Evolutionary conservation across 2,329 filamentous ascomycete species (phyloP).

Genomic region (Aspergillus sergii): DNA sequence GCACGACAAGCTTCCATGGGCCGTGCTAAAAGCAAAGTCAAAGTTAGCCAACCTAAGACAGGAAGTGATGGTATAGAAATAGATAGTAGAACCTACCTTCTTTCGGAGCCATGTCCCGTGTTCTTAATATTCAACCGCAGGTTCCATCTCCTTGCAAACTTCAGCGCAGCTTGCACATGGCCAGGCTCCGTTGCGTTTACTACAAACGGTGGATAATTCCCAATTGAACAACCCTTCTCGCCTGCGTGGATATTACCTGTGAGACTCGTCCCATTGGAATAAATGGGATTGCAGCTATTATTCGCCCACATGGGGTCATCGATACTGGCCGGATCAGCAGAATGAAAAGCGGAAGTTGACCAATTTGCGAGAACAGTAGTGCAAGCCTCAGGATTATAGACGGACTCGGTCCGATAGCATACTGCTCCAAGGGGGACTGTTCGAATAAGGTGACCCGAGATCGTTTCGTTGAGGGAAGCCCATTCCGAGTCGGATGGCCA

Average conservation of each 20-base stretch:
- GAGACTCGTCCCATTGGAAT: constrained; percentile 21
- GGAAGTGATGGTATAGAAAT: too few species aligned
- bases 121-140: constrained; percentile 52
- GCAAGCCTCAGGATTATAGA: too few species aligned
- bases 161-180: constrained; percentile 30
- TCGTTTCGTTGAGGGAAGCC: constrained; percentile 29
- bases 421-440: too few species aligned
- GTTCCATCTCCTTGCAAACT: constrained; percentile 19
- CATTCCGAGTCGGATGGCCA: constrained; percentile 36
- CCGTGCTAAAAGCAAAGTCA: neutral
- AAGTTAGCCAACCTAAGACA: neutral
- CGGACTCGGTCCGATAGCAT: too few species aligned
- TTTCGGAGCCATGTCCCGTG: constrained; percentile 54
- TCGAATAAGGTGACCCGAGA: too few species aligned
- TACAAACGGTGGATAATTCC: constrained; percentile 25
- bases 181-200: constrained; percentile 27
- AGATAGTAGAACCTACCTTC: constrained; percentile 11
- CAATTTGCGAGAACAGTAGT: constrained; percentile 21
- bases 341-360: constrained; percentile 26
- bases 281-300: constrained; percentile 28
- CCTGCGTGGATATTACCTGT: constrained; percentile 7
- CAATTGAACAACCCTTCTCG: constrained; percentile 17
- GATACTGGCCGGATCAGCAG: constrained; percentile 25
- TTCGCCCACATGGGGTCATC: constrained; percentile 20
- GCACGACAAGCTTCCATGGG: neutral